phyloP scores from a whole-genome alignment of 371 early-diverging fungal genomes.

The Mucor circinelloides region DNA sequence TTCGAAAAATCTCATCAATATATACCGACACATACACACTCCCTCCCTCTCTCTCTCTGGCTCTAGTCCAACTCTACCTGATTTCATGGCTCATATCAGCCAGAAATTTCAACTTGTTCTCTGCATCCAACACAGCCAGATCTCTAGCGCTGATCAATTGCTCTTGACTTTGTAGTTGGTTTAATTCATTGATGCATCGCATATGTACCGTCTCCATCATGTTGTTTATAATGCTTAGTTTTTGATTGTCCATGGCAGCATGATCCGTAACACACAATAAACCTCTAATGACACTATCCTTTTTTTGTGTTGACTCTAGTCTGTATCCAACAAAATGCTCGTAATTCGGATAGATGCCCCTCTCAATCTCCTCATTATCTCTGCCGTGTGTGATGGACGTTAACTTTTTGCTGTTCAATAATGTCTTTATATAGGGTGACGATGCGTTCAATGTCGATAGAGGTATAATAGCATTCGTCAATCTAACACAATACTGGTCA shows the following conservation, averaged over 20 bases:
- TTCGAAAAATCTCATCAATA: neutral
- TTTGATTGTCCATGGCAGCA: neutral
- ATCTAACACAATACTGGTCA: neutral
- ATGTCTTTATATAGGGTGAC: conserved; percentile 23
- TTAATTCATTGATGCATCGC: conserved; percentile 52
- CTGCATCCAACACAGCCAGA: conserved; percentile 56
- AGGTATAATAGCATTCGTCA: conserved; percentile 16
- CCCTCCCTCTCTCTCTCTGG: no score
- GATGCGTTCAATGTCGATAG: conserved; percentile 4
- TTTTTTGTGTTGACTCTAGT: conserved; percentile 13
- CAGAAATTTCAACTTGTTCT: conserved; percentile 63
- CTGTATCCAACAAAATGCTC: conserved; percentile 18
- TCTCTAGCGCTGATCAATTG: conserved; percentile 52
- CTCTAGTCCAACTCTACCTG: no score
- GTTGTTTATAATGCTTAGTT: neutral
- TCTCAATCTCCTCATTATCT: conserved; percentile 5
- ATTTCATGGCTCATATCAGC: conserved; percentile 64
- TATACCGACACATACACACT: neutral
- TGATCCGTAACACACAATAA: conserved; percentile 18
- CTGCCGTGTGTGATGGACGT: neutral
- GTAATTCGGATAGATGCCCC: conserved; percentile 16
- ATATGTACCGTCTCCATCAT: conserved; percentile 37
- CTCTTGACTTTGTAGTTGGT: conserved; percentile 44
- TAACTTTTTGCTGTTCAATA: conserved; percentile 3
- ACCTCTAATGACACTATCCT: conserved; percentile 11